Percentiles rank a stretch among this genome's conserved stretches.
Evolutionary conservation across 805 yeast genomes (phyloP).

Genomic region (Kodamaea hsintzibuensis): DNA sequence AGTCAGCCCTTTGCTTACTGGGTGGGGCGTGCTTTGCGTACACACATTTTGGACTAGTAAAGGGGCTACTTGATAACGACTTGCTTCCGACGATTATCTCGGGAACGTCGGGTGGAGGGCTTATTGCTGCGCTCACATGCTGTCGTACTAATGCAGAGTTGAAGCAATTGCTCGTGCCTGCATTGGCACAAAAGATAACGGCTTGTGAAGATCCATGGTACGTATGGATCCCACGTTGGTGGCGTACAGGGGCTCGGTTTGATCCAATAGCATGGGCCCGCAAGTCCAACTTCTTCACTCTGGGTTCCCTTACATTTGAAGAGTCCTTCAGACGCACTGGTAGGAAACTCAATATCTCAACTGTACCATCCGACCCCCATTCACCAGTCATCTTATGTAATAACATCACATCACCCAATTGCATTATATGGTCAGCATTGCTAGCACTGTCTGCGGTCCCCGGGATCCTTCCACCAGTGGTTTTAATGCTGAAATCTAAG

Average conservation of each 20-base stretch:
- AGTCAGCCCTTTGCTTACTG: conserved; percentile 67
- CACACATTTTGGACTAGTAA: conserved; percentile 74
- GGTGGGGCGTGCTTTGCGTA: conserved; percentile 84
- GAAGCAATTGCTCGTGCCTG: conserved; percentile 53
- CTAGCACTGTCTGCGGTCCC: conserved; percentile 84
- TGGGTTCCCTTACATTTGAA: conserved; percentile 69
- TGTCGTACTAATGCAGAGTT: conserved; percentile 72
- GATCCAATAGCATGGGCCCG: conserved; percentile 76
- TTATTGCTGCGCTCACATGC: conserved; percentile 71
- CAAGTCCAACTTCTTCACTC: conserved; percentile 66
- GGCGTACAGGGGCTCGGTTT: conserved; percentile 76
- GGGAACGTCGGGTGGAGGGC: conserved; percentile 83
- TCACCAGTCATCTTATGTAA: conserved; percentile 80
- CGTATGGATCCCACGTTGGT: conserved; percentile 63
- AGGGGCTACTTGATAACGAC: conserved; percentile 68
- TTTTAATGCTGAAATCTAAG: conserved; percentile 64
- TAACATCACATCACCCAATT: conserved; percentile 73
- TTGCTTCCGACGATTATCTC: conserved; percentile 66
- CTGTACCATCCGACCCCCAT: conserved; percentile 81
- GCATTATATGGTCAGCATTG: conserved; percentile 78
- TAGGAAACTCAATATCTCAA: conserved; percentile 66
- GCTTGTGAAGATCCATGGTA: conserved; percentile 67
- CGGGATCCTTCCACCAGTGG: conserved; percentile 78
- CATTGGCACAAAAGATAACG: conserved; percentile 61
- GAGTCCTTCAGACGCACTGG: conserved; percentile 74